Conservation (phyloP, 1,139 yeast genomes). For the Suhomyces bokatorum region DNA sequence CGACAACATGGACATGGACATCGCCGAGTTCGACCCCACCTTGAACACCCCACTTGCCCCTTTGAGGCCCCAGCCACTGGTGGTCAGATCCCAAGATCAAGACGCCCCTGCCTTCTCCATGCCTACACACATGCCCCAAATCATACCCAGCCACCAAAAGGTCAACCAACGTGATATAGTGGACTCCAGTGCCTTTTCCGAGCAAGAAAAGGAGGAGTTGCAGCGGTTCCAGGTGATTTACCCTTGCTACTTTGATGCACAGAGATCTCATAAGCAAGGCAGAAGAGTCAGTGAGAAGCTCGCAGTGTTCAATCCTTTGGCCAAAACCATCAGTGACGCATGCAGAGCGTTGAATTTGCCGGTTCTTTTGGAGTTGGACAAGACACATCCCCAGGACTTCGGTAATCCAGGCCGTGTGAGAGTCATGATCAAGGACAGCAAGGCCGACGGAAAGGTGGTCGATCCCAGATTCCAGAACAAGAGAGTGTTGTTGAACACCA, state of each 20-base stretch:
- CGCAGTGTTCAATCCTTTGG: slow-evolving; percentile 87
- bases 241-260: slow-evolving; percentile 88
- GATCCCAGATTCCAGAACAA: slow-evolving; percentile 53
- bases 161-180: slow-evolving; percentile 28
- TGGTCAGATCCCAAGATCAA: slow-evolving; percentile 64
- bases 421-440: slow-evolving; percentile 53
- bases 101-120: slow-evolving; percentile 16
- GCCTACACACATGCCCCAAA: slow-evolving; percentile 23
- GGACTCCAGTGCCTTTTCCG: slow-evolving; percentile 41
- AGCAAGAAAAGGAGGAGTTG: slow-evolving; percentile 60
- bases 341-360: slow-evolving; percentile 52
- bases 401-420: slow-evolving; percentile 96
- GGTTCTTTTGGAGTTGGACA: slow-evolving; percentile 69
- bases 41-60: slow-evolving; percentile 72
- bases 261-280: slow-evolving; percentile 76
- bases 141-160: slow-evolving; percentile 7
- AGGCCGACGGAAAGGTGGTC: slow-evolving; percentile 41
- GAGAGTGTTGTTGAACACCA: slow-evolving; percentile 60
- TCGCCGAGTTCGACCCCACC: slow-evolving; percentile 84
- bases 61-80: slow-evolving; percentile 54
- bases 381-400: slow-evolving; percentile 94
- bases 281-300: slow-evolving; percentile 66
- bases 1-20: slow-evolving; percentile 89
- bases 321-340: slow-evolving; percentile 75
- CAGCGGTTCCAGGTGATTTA: slow-evolving; percentile 72